A percentile compares a stretch with the other conserved stretches of the same genome.
These are phyloP conservation scores for Trichosanthes truncata DNA, from an alignment of 306 rosid genomes.

Conservation along the genomic window DNA sequence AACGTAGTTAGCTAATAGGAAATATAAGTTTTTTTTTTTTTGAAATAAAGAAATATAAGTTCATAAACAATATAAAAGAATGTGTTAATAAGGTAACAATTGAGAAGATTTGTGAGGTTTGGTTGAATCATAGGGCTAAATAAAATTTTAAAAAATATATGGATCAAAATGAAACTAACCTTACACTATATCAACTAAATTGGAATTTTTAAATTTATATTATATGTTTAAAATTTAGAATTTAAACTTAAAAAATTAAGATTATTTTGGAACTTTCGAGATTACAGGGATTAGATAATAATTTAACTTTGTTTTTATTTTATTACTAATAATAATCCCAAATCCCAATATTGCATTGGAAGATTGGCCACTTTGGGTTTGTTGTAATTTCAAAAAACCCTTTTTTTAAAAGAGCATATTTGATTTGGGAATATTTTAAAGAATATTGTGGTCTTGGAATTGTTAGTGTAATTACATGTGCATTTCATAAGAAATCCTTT, in stretches of 20 bases:
- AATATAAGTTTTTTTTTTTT: no score
- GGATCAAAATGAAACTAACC: no score
- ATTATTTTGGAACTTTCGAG: not conserved
- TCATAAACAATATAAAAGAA: no score
- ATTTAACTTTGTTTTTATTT: not conserved
- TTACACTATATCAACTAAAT: no score
- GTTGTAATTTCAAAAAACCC: not conserved
- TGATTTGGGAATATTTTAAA: constrained; percentile 11
- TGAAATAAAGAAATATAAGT: no score
- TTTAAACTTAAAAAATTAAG: not conserved
- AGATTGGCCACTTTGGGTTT: not conserved
- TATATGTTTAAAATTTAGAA: no score
- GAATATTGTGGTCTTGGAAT: not conserved
- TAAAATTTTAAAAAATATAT: no score
- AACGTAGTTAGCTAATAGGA: no score
- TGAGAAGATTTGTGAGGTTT: not conserved
- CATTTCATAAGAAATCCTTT: not conserved
- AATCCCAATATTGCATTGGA: not conserved
- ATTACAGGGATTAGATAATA: no score
- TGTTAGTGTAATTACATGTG: not conserved
- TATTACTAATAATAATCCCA: not conserved
- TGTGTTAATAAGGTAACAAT: not conserved
- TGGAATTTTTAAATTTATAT: no score
- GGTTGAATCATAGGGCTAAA: no score
- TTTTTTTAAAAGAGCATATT: not conserved